Percentiles rank a stretch among this genome's conserved stretches.
phyloP scores from a whole-genome alignment of 352 stramenopile genomes.

The Globisporangium spiculum region DNA sequence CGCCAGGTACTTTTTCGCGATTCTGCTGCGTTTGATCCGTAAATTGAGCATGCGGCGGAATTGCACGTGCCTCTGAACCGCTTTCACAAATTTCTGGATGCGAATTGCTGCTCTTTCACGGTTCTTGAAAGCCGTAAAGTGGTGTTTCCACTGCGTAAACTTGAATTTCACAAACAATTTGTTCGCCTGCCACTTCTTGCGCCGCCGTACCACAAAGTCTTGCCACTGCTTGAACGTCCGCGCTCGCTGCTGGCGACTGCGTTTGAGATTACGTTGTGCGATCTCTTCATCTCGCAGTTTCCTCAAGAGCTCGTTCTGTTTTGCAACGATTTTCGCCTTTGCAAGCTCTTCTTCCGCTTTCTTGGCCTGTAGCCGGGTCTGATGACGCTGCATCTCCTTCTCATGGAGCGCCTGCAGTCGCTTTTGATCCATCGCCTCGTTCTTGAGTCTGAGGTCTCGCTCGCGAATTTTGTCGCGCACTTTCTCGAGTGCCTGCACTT shows the following conservation, averaged over 20 bases:
- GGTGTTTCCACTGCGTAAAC: conserved; percentile 53
- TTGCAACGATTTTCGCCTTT: conserved; percentile 32
- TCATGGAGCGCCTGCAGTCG: conserved; percentile 50
- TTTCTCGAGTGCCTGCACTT: conserved; percentile 45
- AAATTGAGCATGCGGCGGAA: conserved; percentile 40
- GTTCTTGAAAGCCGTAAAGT: conserved; percentile 29
- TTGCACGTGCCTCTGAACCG: conserved; percentile 18
- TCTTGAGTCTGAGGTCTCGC: conserved; percentile 43
- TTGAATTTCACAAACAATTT: conserved; percentile 66
- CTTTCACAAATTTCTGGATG: conserved; percentile 37
- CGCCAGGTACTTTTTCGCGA: conserved; percentile 51
- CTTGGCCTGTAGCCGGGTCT: conserved; percentile 50
- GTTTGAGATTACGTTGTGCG: conserved; percentile 27
- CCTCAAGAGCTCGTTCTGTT: conserved; percentile 44
- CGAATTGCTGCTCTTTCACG: conserved; percentile 23
- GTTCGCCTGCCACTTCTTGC: conserved; percentile 44
- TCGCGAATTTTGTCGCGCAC: conserved; percentile 49
- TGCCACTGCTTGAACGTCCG: conserved; percentile 38
- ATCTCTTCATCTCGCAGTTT: conserved; percentile 54
- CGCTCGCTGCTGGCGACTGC: conserved; percentile 22
- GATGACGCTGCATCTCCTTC: conserved; percentile 56
- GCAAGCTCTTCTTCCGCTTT: conserved; percentile 42
- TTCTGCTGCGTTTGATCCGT: conserved; percentile 42
- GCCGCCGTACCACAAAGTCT: conserved; percentile 23
- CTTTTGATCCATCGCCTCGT: conserved; percentile 55